Conservation (phyloP, 2,329 filamentous ascomycete species). For the Talaromyces sp. region DNA sequence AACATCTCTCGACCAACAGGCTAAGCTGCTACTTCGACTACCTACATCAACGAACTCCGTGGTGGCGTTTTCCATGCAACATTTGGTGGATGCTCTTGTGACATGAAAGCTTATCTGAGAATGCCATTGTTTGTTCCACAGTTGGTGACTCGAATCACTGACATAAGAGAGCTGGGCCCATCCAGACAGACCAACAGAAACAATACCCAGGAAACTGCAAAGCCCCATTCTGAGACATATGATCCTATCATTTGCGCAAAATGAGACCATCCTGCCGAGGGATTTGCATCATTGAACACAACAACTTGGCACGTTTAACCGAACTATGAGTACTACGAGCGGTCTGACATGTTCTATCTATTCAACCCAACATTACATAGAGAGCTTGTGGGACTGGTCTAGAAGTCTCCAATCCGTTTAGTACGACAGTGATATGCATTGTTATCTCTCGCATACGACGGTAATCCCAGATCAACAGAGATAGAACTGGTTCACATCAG, state of each 20-base stretch:
- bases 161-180: not conserved
- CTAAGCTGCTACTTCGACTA: not conserved
- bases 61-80: not conserved
- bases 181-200: not conserved
- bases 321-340: not conserved
- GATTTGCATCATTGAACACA: not conserved
- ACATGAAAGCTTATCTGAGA: not conserved
- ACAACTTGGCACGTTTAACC: not conserved
- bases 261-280: conserved; percentile 8
- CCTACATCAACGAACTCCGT: not conserved
- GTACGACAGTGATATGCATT: conserved; percentile 1
- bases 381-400: not conserved
- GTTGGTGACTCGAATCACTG: not conserved
- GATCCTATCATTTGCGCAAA: not conserved
- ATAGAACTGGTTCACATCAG: not conserved
- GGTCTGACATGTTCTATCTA: not conserved
- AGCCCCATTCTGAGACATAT: not conserved
- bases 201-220: not conserved
- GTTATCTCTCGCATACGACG: not conserved
- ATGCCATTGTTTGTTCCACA: not conserved
- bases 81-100: not conserved
- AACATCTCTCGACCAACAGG: not conserved
- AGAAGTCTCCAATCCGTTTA: not conserved
- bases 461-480: not conserved
- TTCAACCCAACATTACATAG: not conserved